Conservation (phyloP, 768 basidiomycete genomes). For the Naematelia encephala region DNA sequence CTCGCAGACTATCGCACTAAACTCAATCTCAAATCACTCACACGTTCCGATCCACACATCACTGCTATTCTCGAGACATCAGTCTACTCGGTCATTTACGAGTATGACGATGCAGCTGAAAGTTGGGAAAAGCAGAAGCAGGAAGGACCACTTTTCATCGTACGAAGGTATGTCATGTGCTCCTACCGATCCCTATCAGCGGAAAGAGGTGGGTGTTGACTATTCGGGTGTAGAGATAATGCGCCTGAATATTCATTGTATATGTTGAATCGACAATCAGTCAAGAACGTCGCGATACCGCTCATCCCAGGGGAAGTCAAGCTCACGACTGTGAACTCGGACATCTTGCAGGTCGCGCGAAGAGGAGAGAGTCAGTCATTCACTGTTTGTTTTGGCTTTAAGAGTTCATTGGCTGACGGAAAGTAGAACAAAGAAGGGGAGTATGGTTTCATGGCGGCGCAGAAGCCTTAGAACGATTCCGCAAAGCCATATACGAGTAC, state of each 20-base stretch:
- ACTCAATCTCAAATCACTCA: slow-evolving; percentile 34
- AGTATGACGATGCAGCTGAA: slow-evolving; percentile 27
- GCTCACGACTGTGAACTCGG: slow-evolving; percentile 23
- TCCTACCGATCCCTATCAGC: too few relatives aligned
- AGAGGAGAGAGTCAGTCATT: slow-evolving; percentile 36
- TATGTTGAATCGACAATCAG: slow-evolving; percentile 36
- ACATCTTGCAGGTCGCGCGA: slow-evolving; percentile 35
- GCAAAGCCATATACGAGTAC: slow-evolving; percentile 25
- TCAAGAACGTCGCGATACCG: slow-evolving; percentile 35
- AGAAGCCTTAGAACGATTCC: slow-evolving; percentile 25
- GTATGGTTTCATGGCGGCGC: slow-evolving; percentile 37
- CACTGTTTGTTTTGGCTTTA: background rate
- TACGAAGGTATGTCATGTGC: slow-evolving; percentile 31
- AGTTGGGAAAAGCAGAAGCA: slow-evolving; percentile 42
- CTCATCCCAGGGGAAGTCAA: slow-evolving; percentile 41
- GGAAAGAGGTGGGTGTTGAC: too few relatives aligned
- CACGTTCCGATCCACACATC: slow-evolving; percentile 30
- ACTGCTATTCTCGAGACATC: slow-evolving; percentile 32
- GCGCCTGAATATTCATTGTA: slow-evolving; percentile 35
- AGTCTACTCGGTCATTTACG: slow-evolving; percentile 35
- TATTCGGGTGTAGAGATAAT: slow-evolving; percentile 18
- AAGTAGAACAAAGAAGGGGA: slow-evolving; percentile 20
- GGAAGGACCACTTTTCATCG: slow-evolving; percentile 42
- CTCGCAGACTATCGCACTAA: slow-evolving; percentile 10
- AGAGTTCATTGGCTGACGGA: slow-evolving; percentile 1